Evolutionary conservation across 164 flowering plant species (phyloP).

Genomic region (Litsea cubeba): DNA sequence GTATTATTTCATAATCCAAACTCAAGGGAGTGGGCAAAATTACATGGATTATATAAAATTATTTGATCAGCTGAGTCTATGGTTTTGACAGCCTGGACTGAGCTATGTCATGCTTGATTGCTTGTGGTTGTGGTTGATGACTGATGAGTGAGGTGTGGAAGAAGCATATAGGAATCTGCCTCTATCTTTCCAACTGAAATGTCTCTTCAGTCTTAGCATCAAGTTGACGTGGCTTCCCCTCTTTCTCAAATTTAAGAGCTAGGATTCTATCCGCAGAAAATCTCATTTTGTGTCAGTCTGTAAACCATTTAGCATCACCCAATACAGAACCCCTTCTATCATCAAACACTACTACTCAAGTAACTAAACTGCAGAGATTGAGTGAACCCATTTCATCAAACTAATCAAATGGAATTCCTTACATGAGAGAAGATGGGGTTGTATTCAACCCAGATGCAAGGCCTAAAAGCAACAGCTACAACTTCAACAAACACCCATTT

Average conservation of each 20-base stretch:
- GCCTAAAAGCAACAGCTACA: conserved; percentile 15
- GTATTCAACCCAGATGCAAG: conserved; percentile 23
- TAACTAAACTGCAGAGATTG: not conserved
- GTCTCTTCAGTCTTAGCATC: not conserved
- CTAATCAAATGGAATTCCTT: not conserved
- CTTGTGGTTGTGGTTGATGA: too few relatives aligned
- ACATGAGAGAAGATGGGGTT: conserved; percentile 15
- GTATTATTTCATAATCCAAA: too few relatives aligned
- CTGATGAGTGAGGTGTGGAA: too few relatives aligned
- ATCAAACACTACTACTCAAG: not conserved
- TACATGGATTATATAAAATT: too few relatives aligned
- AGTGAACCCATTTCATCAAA: conserved; percentile 1
- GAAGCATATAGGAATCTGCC: too few relatives aligned
- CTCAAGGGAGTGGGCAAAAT: too few relatives aligned
- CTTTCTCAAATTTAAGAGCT: conserved; percentile 10
- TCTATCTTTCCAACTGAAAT: too few relatives aligned
- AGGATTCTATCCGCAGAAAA: conserved; percentile 18
- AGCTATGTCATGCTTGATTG: too few relatives aligned
- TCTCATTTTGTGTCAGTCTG: too few relatives aligned
- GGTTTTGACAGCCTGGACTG: too few relatives aligned
- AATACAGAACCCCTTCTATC: conserved; percentile 12
- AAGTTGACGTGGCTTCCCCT: conserved; percentile 2
- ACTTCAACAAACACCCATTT: conserved; percentile 15
- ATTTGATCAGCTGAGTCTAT: too few relatives aligned
- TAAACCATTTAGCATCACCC: conserved; percentile 5